These are phyloP conservation scores for Dactylorhiza incarnata DNA, from an alignment of 106 monocot species.

Conservation along the genomic window DNA sequence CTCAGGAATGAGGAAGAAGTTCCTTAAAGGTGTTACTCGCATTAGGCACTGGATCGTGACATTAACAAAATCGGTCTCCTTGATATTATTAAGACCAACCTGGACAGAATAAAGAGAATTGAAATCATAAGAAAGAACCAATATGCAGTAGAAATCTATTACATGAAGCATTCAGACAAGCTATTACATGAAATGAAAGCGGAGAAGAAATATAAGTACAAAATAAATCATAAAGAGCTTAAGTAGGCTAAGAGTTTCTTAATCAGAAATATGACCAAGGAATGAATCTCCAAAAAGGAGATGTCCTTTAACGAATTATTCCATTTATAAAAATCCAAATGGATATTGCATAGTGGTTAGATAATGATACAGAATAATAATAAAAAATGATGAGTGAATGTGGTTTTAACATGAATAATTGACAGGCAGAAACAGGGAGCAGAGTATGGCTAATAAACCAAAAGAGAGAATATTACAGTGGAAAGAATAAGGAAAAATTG, in stretches of 20 bases:
- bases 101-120: constrained; percentile 19
- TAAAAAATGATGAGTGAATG: not conserved
- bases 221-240: constrained; percentile 2
- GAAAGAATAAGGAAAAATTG: not conserved
- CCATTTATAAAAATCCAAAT: not conserved
- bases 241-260: not conserved
- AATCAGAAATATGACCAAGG: not conserved
- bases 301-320: not conserved
- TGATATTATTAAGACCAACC: constrained; percentile 99
- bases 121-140: not conserved
- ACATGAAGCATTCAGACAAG: not conserved
- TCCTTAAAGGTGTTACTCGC: constrained; percentile 92
- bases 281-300: not conserved
- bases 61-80: constrained; percentile 99
- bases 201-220: not conserved
- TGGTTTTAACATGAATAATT: not conserved
- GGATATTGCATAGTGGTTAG: no score
- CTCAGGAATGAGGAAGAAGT: constrained; percentile 94
- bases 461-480: not conserved
- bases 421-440: not conserved
- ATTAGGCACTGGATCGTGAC: constrained; percentile 96
- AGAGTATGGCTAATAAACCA: not conserved
- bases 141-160: constrained; percentile 2
- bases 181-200: not conserved
- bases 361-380: no score